These are phyloP conservation scores for Nakazawaea wickerhamii DNA, from an alignment of 805 yeast genomes.

Conservation along the genomic window DNA sequence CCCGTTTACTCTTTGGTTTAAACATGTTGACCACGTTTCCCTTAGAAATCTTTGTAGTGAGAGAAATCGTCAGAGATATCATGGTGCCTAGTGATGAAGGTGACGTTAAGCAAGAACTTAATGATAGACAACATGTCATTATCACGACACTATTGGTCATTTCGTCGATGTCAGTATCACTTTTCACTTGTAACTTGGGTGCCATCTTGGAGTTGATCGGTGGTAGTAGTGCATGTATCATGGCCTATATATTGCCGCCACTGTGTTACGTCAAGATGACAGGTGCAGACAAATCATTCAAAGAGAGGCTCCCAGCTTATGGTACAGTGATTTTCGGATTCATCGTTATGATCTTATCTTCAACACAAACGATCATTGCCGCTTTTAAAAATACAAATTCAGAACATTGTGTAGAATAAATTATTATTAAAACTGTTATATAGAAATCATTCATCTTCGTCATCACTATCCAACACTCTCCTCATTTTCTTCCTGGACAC, in stretches of 20 bases:
- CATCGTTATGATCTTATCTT: slow-evolving; percentile 73
- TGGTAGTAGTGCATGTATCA: slow-evolving; percentile 84
- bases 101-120: slow-evolving; percentile 27
- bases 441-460: slow-evolving; percentile 12
- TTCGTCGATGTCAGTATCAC: slow-evolving; percentile 67
- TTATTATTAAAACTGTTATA: no score
- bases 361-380: slow-evolving; percentile 60
- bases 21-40: slow-evolving; percentile 94
- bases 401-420: slow-evolving; percentile 40
- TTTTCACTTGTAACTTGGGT: slow-evolving; percentile 83
- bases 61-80: slow-evolving; percentile 79
- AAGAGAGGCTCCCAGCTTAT: slow-evolving; percentile 51
- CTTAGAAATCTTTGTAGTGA: slow-evolving; percentile 79
- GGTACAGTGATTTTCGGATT: slow-evolving; percentile 68
- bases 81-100: slow-evolving; percentile 25
- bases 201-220: slow-evolving; percentile 87
- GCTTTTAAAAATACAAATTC: slow-evolving; percentile 36
- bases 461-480: slow-evolving; percentile 15
- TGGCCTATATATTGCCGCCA: slow-evolving; percentile 93
- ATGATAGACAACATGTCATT: slow-evolving; percentile 47
- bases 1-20: slow-evolving; percentile 85
- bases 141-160: slow-evolving; percentile 64
- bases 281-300: slow-evolving; percentile 31
- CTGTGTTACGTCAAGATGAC: slow-evolving; percentile 70
- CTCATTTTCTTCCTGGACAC: slow-evolving; percentile 8